Evolutionary conservation across 495 filamentous ascomycete genomes (phyloP).

Genomic region (Cercophora sp.): DNA sequence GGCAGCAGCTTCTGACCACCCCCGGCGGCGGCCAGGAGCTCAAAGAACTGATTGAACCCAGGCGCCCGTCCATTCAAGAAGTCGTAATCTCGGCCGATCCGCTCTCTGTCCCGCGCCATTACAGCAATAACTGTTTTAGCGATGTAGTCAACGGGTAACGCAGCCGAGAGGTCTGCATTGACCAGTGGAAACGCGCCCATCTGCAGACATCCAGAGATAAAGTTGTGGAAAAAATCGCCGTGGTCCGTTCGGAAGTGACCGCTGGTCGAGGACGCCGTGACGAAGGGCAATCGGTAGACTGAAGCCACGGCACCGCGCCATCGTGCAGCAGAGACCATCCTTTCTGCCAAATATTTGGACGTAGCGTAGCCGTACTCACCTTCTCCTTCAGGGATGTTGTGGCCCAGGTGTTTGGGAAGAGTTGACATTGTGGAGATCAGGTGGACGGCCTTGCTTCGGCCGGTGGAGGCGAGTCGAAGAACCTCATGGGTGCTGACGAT

Average conservation of each 20-base stretch:
- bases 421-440: slow-evolving; percentile 33
- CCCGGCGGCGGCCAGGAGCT: slow-evolving; percentile 2
- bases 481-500: slow-evolving; percentile 32
- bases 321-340: slow-evolving; percentile 26
- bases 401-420: slow-evolving; percentile 25
- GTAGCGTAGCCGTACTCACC: slow-evolving; percentile 31
- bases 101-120: slow-evolving; percentile 21
- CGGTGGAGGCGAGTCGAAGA: slow-evolving; percentile 30
- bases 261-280: slow-evolving; percentile 24
- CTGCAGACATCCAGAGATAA: slow-evolving; percentile 27
- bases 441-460: slow-evolving; percentile 27
- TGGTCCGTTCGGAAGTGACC: slow-evolving; percentile 32
- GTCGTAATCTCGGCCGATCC: slow-evolving; percentile 29
- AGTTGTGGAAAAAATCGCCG: slow-evolving; percentile 33
- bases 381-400: slow-evolving; percentile 19
- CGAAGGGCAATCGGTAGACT: slow-evolving; percentile 30
- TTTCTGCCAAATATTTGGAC: slow-evolving; percentile 31
- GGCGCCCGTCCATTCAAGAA: slow-evolving; percentile 22
- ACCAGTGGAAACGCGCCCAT: slow-evolving; percentile 28
- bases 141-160: slow-evolving; percentile 31
- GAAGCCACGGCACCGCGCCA: slow-evolving; percentile 29
- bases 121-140: slow-evolving; percentile 23
- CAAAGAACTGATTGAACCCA: slow-evolving; percentile 26
- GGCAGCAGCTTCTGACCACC: slow-evolving; percentile 11
- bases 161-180: slow-evolving; percentile 25